Evolutionary conservation across 2,329 filamentous ascomycete species (phyloP).

Genomic region (Aureobasidium sp.): DNA sequence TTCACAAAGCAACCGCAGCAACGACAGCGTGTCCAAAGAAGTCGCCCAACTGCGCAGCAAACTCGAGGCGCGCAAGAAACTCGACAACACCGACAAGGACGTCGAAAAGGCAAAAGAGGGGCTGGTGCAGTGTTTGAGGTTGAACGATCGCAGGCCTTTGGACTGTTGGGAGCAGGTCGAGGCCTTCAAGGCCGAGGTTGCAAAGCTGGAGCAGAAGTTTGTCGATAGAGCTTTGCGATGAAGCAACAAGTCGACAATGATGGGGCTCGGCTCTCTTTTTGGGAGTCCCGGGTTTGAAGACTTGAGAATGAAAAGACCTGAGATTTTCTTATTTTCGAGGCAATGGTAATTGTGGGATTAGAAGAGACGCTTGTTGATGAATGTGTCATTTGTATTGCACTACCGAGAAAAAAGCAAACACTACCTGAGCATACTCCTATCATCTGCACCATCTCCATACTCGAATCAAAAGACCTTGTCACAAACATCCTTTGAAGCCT

Average conservation of each 20-base stretch:
- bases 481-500: too few relatives aligned
- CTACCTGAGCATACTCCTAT: neutral
- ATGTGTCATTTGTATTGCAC: neutral
- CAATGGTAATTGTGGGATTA: neutral
- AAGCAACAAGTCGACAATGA: too few relatives aligned
- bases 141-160: slow-evolving; percentile 78
- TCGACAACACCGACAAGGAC: slow-evolving; percentile 58
- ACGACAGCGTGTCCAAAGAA: slow-evolving; percentile 49
- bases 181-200: slow-evolving; percentile 81
- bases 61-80: slow-evolving; percentile 47
- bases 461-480: too few relatives aligned
- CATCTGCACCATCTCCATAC: too few relatives aligned
- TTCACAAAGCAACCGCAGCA: slow-evolving; percentile 36
- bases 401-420: neutral
- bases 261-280: too few relatives aligned
- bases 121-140: slow-evolving; percentile 71
- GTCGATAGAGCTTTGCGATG: slow-evolving; percentile 68
- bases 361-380: neutral
- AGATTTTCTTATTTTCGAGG: too few relatives aligned
- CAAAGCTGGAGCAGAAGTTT: slow-evolving; percentile 77
- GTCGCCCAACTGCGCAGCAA: slow-evolving; percentile 49
- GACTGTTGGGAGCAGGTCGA: slow-evolving; percentile 95
- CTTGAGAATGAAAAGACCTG: too few relatives aligned
- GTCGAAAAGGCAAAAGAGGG: slow-evolving; percentile 69
- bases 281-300: too few relatives aligned